Base-by-base conservation (phyloP, 2,329 filamentous ascomycete species). In the Nemania sp. region DNA sequence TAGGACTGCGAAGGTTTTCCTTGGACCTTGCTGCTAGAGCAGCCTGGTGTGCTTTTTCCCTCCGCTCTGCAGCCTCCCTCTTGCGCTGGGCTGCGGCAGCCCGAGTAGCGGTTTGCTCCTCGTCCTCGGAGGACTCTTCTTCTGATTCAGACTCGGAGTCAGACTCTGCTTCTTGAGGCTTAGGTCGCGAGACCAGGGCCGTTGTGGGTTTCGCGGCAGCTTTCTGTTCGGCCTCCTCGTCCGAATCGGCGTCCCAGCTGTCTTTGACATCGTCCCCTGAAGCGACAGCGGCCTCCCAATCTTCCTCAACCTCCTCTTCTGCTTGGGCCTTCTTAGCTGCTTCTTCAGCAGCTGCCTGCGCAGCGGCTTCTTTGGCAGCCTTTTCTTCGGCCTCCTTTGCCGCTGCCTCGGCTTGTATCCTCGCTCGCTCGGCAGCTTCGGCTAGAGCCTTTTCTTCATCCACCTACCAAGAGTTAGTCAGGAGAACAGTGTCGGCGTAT, bases 1-100 rank as follows among this genome's bases (percentile, higher is more conserved):
- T 99, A 54, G 95, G 95, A 42, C 95, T 98, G 60, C 95, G 92
- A 58, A 99, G 86, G 77, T 99, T 89, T 75, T 99, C 93, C 78
- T 91, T 92, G 20, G 94, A 98, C 63, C 92, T 87, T 50, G 94
- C 93, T 46, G 92, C 93, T 73, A 97, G 78, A 17, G 95, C 95
- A 64, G 92, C 94, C 77, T 97, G 91, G 75, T 96, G 91, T 60
- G 92, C 90, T 78, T 91, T 91, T 78, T 92, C 90, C 72, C 94
- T 87, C 72, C 94, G 87, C 70, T 95, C 92, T 15, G 92, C 91
- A 46, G 92, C 92, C 72, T 96, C 93, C 68, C 88, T 90, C 80
- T 97, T 97, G 71, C 89, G 86, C 72, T 90, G 87, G 21, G 87
- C 87, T 70, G 90, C 87, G 15, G 90, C 90, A 64, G 83, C 83